A percentile compares a stretch with the other conserved stretches of the same genome.
These are phyloP conservation scores for Erysimum cheiranthoides DNA, from an alignment of 345 rosid species.

Conservation along the genomic window DNA sequence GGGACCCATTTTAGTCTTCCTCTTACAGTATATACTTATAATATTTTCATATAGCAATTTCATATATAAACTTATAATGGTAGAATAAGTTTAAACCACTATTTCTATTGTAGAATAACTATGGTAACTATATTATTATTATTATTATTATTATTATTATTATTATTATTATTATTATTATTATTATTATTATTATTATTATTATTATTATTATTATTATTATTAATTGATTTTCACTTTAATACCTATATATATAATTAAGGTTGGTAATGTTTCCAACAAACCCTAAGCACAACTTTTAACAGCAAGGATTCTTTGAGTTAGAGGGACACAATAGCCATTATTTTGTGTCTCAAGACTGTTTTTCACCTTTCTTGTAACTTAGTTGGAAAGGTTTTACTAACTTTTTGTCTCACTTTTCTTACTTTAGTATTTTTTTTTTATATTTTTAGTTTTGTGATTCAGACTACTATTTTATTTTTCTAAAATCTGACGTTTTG, in stretches of 20 bases:
- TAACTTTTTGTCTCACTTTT: conserved; percentile 36
- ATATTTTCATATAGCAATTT: not conserved
- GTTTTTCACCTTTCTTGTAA: conserved; percentile 23
- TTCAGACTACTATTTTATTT: not conserved
- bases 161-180: too few relatives aligned
- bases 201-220: too few relatives aligned
- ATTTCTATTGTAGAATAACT: not conserved
- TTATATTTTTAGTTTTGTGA: not conserved
- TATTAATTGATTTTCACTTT: not conserved
- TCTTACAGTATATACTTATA: conserved; percentile 3
- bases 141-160: too few relatives aligned
- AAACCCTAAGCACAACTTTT: conserved; percentile 44
- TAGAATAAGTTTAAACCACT: not conserved
- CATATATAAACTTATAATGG: not conserved
- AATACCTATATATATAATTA: not conserved
- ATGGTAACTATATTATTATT: too few relatives aligned
- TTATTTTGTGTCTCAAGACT: conserved; percentile 47
- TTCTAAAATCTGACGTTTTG: not conserved
- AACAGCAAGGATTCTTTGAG: conserved; percentile 38
- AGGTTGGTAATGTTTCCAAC: conserved; percentile 46
- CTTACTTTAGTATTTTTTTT: not conserved
- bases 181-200: too few relatives aligned
- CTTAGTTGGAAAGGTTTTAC: conserved; percentile 42
- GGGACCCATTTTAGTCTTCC: conserved; percentile 26
- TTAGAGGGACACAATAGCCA: conserved; percentile 41